Conservation (phyloP, 2,329 filamentous ascomycete genomes). For the Lecanicillium sp. region DNA sequence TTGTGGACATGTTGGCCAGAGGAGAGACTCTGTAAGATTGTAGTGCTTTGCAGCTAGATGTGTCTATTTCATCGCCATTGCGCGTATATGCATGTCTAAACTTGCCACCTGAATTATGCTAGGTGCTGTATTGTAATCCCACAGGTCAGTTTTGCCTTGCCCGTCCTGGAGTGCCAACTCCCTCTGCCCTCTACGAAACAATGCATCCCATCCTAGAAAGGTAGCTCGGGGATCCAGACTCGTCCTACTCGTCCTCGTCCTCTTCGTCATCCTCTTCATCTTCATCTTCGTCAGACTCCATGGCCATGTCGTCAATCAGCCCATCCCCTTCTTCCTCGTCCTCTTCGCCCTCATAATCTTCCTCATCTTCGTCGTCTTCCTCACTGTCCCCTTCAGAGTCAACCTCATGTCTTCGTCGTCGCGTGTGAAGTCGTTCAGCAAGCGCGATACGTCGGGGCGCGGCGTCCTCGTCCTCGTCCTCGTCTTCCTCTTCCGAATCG, state of each 20-base stretch:
- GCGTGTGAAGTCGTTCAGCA: conserved; percentile 14
- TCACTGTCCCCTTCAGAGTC: conserved; percentile 11
- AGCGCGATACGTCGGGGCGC: conserved; percentile 13
- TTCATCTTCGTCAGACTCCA: conserved; percentile 21
- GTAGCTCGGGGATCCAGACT: neutral
- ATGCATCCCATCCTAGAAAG: neutral
- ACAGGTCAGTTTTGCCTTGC: no score
- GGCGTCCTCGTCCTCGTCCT: conserved; percentile 10
- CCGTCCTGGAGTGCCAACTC: no score
- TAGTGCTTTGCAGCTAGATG: no score
- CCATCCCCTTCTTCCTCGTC: conserved; percentile 16
- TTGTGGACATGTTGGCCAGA: conserved; percentile 30
- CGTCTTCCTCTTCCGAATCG: conserved; percentile 9
- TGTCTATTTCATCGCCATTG: no score
- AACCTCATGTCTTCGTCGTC: conserved; percentile 12
- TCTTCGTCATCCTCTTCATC: conserved; percentile 4
- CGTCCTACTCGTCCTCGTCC: conserved; percentile 7
- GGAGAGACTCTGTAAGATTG: conserved; percentile 19
- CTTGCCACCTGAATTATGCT: no score
- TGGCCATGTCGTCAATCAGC: conserved; percentile 24
- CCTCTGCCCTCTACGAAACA: no score
- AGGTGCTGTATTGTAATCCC: no score
- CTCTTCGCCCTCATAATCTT: conserved; percentile 12
- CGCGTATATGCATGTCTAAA: no score
- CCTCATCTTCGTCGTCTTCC: conserved; percentile 13